A percentile compares a stretch with the other conserved stretches of the same genome.
These are phyloP conservation scores for Paramecium biaurelia DNA, from an alignment of 73 alveolate species.

Conservation along the genomic window DNA sequence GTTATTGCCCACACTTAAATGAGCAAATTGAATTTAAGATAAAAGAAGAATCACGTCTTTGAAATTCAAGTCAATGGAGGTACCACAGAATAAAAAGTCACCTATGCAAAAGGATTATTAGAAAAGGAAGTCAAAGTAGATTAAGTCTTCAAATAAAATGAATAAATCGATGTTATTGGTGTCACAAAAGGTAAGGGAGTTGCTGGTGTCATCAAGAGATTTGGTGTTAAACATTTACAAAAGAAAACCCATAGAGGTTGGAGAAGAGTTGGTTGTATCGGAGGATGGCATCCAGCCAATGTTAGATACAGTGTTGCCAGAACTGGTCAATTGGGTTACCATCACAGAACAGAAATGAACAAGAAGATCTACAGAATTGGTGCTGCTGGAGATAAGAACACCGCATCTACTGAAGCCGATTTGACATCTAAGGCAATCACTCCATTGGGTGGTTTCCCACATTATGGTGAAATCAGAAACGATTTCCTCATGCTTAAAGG, in stretches of 20 bases:
- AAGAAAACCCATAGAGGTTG: conserved; percentile 99
- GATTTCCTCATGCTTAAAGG: conserved; percentile 99
- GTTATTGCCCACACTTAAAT: conserved; percentile 98
- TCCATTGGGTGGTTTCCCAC: conserved; percentile 99
- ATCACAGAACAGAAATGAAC: conserved; percentile 99
- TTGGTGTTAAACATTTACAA: conserved; percentile 98
- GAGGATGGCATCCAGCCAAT: conserved; percentile 99
- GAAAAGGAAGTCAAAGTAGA: conserved; percentile 97
- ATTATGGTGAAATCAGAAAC: conserved; percentile 98
- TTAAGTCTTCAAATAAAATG: conserved; percentile 96
- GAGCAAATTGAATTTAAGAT: conserved; percentile 92
- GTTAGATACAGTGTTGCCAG: conserved; percentile 99
- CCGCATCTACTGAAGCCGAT: conserved; percentile 99
- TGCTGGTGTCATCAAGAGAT: conserved; percentile 99
- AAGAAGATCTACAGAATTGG: conserved; percentile 99
- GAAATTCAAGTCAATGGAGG: conserved; percentile 99
- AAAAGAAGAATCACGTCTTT: conserved; percentile 98
- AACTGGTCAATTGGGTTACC: conserved; percentile 99
- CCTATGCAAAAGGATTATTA: conserved; percentile 91
- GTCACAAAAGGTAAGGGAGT: conserved; percentile 99
- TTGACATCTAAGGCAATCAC: conserved; percentile 97
- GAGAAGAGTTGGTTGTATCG: conserved; percentile 99
- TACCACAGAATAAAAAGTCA: conserved; percentile 87
- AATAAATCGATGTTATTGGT: conserved; percentile 97
- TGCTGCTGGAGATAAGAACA: conserved; percentile 84